Conservation (phyloP, 169 alveolate species). For the Neospora caninum region DNA sequence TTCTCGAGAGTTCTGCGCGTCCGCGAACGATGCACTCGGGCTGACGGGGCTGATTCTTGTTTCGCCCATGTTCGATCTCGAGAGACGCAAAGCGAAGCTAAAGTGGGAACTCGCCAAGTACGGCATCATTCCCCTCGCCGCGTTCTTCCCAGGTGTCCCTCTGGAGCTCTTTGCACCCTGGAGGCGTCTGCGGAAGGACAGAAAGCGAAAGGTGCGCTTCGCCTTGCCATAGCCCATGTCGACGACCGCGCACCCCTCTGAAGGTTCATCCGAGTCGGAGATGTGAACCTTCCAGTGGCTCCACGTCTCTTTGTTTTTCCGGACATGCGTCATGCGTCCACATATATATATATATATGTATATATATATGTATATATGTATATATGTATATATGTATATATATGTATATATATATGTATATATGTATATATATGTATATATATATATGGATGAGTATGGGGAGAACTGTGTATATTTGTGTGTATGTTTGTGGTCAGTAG, state of each 20-base stretch:
- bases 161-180: not conserved
- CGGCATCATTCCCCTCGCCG: slow-evolving; percentile 21
- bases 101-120: slow-evolving; percentile 28
- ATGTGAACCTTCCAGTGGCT: no score
- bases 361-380: no score
- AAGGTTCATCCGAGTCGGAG: no score
- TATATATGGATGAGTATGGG: not conserved
- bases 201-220: not conserved
- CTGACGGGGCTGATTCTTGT: slow-evolving; percentile 56
- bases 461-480: no score
- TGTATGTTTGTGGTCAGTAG: not conserved
- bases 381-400: no score
- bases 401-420: no score
- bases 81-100: slow-evolving; percentile 36
- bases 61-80: slow-evolving; percentile 62
- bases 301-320: no score
- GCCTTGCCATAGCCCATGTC: no score
- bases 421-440: not conserved
- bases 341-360: not conserved
- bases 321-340: not conserved
- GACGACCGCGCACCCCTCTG: no score
- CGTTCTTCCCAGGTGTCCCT: slow-evolving; percentile 27
- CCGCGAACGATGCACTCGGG: not conserved
- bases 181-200: not conserved
- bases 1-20: not conserved